Percentiles rank a stretch among this genome's conserved stretches.
Conservation (phyloP, 2,329 filamentous ascomycete genomes). For the Domatiomyces catenatus region DNA sequence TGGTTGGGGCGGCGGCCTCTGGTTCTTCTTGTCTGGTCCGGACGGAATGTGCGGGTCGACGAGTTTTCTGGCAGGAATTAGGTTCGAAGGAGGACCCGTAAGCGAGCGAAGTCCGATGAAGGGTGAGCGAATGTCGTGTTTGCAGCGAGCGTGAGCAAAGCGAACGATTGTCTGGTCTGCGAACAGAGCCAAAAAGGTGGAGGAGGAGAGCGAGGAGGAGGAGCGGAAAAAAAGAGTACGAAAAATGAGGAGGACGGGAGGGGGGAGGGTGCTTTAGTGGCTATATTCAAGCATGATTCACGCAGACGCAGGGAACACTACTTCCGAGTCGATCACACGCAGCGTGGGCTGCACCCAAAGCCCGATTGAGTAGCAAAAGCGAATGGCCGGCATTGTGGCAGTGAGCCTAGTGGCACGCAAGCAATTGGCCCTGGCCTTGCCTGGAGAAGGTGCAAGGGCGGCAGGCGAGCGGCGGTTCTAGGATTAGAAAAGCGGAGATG, state of each 20-base stretch:
- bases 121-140: constrained; percentile 4
- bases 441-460: not conserved
- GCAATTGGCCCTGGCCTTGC: not conserved
- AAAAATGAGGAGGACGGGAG: constrained; percentile 6
- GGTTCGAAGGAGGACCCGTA: constrained; percentile 11
- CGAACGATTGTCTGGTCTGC: constrained; percentile 18
- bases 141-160: constrained; percentile 15
- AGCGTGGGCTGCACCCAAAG: not conserved
- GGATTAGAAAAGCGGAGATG: not conserved
- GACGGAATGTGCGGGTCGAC: not conserved
- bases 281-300: constrained; percentile 9
- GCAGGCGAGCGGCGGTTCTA: not conserved
- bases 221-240: constrained; percentile 9
- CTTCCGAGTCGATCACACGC: not conserved
- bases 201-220: constrained; percentile 11
- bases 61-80: constrained; percentile 13
- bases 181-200: constrained; percentile 15
- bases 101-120: constrained; percentile 18
- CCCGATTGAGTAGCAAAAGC: not conserved
- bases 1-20: not conserved
- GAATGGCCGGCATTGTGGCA: not conserved
- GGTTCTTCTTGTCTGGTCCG: not conserved
- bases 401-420: not conserved
- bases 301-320: not conserved
- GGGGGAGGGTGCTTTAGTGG: constrained; percentile 10